phyloP scores from a whole-genome alignment of 805 yeast genomes.

The Cyberlindnera mrakii region DNA sequence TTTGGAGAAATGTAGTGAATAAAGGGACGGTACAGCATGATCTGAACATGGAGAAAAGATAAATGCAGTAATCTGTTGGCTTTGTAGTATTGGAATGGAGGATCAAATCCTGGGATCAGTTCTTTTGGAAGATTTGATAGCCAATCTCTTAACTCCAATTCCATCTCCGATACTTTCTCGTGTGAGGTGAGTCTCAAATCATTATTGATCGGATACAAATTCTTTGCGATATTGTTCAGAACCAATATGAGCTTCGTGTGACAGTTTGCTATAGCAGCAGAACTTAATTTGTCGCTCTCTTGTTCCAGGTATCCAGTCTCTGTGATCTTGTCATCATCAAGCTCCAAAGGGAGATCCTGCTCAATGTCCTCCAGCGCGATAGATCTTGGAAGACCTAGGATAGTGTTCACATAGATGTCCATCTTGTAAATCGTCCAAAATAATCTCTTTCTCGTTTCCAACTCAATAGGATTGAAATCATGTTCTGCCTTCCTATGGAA shows the following conservation, averaged over 20 bases:
- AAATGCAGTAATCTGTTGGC: conserved; percentile 72
- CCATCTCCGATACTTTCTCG: conserved; percentile 51
- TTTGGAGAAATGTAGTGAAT: conserved; percentile 74
- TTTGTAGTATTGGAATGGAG: conserved; percentile 54
- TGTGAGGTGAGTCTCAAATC: conserved; percentile 22
- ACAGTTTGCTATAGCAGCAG: conserved; percentile 76
- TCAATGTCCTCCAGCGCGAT: conserved; percentile 76
- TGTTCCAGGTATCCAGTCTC: conserved; percentile 47
- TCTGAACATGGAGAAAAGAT: conserved; percentile 69
- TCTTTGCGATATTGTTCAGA: conserved; percentile 60
- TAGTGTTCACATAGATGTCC: conserved; percentile 84
- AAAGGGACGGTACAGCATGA: conserved; percentile 81
- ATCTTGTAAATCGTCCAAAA: conserved; percentile 89
- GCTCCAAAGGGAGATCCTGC: conserved; percentile 77
- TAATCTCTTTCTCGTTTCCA: conserved; percentile 76
- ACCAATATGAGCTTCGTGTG: conserved; percentile 74
- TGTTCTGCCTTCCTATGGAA: conserved; percentile 58
- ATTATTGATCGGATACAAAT: conserved; percentile 61
- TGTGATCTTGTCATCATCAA: conserved; percentile 84
- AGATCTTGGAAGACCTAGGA: conserved; percentile 79
- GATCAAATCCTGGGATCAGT: conserved; percentile 64
- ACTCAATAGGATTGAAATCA: conserved; percentile 67
- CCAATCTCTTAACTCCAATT: conserved; percentile 68
- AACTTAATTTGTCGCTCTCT: conserved; percentile 50
- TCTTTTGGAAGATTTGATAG: conserved; percentile 61